A percentile compares a stretch with the other conserved stretches of the same genome.
Evolutionary conservation across 2,329 filamentous ascomycete species (phyloP).

Genomic region (Emergomyces pasteurianus): DNA sequence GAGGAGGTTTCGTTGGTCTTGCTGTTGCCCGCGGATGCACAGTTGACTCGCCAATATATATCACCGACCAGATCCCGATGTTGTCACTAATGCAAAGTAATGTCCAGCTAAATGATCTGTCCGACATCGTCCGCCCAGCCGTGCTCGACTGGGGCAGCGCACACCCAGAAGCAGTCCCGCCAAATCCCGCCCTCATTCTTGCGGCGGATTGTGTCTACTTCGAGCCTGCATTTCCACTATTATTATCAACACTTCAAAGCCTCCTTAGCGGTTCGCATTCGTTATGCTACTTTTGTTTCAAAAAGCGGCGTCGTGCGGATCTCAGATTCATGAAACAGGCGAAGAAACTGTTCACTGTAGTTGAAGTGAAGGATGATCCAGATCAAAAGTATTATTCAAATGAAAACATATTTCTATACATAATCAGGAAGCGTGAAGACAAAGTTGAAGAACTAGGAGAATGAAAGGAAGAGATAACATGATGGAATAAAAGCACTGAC

Average conservation of each 20-base stretch:
- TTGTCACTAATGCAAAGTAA: constrained; percentile 75
- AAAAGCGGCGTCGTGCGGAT: constrained; percentile 74
- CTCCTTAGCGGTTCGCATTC: constrained; percentile 50
- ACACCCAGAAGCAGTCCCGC: constrained; percentile 26
- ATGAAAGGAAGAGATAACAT: background rate
- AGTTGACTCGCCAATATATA: constrained; percentile 48
- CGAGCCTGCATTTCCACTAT: constrained; percentile 82
- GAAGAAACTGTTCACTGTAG: constrained; percentile 52
- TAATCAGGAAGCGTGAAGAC: constrained; percentile 14
- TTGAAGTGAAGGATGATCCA: constrained; percentile 48
- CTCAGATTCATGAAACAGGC: constrained; percentile 62
- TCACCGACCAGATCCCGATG: constrained; percentile 87
- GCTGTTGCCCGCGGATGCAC: constrained; percentile 47
- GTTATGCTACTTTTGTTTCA: constrained; percentile 85
- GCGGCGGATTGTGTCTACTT: constrained; percentile 97
- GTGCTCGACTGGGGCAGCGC: constrained; percentile 65
- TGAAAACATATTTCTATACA: constrained; percentile 30
- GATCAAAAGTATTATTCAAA: constrained; percentile 22
- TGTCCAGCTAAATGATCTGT: constrained; percentile 65
- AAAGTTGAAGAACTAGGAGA: background rate
- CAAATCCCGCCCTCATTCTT: constrained; percentile 66
- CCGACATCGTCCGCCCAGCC: constrained; percentile 49
- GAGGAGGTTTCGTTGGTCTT: constrained; percentile 71
- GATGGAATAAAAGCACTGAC: background rate
- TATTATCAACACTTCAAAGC: constrained; percentile 65